A percentile compares a stretch with the other conserved stretches of the same genome.
Evolutionary conservation across 208 protist species (phyloP).

Genomic region (Phytomonas francai): DNA sequence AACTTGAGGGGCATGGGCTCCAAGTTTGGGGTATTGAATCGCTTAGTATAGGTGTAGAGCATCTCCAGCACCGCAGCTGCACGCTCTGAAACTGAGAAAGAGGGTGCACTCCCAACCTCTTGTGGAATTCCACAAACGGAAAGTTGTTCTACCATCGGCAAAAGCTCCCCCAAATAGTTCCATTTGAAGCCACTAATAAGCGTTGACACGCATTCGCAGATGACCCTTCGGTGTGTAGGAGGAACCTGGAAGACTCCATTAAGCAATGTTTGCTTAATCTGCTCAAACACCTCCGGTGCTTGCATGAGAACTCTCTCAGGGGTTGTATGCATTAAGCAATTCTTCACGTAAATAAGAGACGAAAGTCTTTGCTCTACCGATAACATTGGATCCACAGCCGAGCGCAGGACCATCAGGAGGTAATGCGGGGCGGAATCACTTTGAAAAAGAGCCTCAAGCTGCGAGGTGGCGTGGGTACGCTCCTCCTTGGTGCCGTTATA

Average conservation of each 20-base stretch:
- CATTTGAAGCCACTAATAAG: slow-evolving; percentile 71
- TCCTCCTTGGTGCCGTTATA: slow-evolving; percentile 72
- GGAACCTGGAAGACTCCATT: slow-evolving; percentile 43
- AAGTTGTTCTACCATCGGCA: slow-evolving; percentile 39
- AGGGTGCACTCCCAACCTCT: not conserved
- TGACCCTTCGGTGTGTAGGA: slow-evolving; percentile 52
- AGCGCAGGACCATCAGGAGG: slow-evolving; percentile 51
- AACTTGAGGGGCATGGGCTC: slow-evolving; percentile 41
- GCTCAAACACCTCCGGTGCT: slow-evolving; percentile 29
- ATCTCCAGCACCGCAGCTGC: slow-evolving; percentile 50
- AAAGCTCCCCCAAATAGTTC: slow-evolving; percentile 70
- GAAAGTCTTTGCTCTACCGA: slow-evolving; percentile 62
- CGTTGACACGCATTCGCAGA: slow-evolving; percentile 46
- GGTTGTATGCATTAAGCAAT: slow-evolving; percentile 59
- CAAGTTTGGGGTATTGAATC: slow-evolving; percentile 56
- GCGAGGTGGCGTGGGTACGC: slow-evolving; percentile 50
- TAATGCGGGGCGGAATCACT: slow-evolving; percentile 34
- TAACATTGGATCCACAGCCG: slow-evolving; percentile 36
- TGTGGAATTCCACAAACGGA: slow-evolving; percentile 5
- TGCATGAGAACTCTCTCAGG: slow-evolving; percentile 29
- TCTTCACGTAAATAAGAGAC: slow-evolving; percentile 81
- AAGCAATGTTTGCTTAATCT: slow-evolving; percentile 62
- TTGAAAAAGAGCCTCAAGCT: slow-evolving; percentile 46
- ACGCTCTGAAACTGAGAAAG: slow-evolving; percentile 12
- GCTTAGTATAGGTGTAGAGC: slow-evolving; percentile 67